Base-by-base conservation (phyloP, 2,329 filamentous ascomycete species). In the Knoxdaviesia proteae region DNA sequence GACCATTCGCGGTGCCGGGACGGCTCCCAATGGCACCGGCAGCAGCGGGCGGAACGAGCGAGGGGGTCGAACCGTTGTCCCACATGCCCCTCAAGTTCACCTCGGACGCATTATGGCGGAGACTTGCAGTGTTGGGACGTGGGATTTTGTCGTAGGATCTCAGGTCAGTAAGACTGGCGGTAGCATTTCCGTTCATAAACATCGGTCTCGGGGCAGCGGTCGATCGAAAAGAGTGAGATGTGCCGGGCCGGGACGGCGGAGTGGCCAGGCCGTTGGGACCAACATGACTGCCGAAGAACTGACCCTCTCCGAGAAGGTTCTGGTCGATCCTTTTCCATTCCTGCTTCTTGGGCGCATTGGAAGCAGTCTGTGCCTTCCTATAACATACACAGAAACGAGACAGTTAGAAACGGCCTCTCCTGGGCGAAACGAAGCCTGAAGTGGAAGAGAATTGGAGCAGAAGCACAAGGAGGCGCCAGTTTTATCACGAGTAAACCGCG, bases 201-300 rank as follows among this genome's bases (percentile, higher is more conserved):
- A 46, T 44, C 5, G 45, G 45, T 8, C 45, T 35, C 34, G 45
- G 45, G n/a, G 42, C 40, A 9, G 44, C 36, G 11, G 42, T 35
- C 10, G 46, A 47, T 3, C 46, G 46, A 35, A 41, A 44, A 2
- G 44, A 47, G 9, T 44, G 42, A 6, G 47, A 43, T 49, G 47
- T 40, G 40, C 49, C 38, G 36, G 44, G 41, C 32, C 48, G 43
- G 48, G 50, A 39, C 40, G 49, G 11, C 49, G 48, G 39, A 48
- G 48, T 44, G 48, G 49, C 36, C 8, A 47, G 32, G 48, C 44
- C 6, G 11, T 37, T 9, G 39, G 36, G 20, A 20, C n/a, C 32
- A 8, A 20, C 20, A 20, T 20, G 20, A 20, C 20, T 20, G 20
- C 20, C 20, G 20, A 20, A 20, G 20, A 20, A 20, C 20, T 20